phyloP scores from a whole-genome alignment of 306 rosid species.

The peach (Prunus persica) region Prunus_persica_NCBIv2 NC_034016.1:20529501-20530000 shows the following conservation, averaged over 20 bases:
- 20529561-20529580: background rate
- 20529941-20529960: background rate
- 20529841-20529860: constrained; percentile 97
- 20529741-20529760: constrained; percentile 61
- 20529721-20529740: constrained; percentile 10
- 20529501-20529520: background rate
- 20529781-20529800: constrained; percentile 97
- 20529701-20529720: background rate
- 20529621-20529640: background rate
- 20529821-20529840: constrained; percentile 93
- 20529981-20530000: background rate
- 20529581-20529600: background rate
- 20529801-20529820: constrained; percentile 88
- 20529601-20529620: background rate
- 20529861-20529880: constrained; percentile 10
- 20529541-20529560: background rate
- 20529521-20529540: background rate
- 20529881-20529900: background rate
- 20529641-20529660: background rate
- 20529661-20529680: background rate
- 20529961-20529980: background rate
- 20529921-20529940: background rate
- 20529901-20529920: background rate
- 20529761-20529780: constrained; percentile 86
- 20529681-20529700: constrained; percentile 3